Conservation (phyloP, 2,329 filamentous ascomycete genomes). For the Arthrocladium fulminans region DNA sequence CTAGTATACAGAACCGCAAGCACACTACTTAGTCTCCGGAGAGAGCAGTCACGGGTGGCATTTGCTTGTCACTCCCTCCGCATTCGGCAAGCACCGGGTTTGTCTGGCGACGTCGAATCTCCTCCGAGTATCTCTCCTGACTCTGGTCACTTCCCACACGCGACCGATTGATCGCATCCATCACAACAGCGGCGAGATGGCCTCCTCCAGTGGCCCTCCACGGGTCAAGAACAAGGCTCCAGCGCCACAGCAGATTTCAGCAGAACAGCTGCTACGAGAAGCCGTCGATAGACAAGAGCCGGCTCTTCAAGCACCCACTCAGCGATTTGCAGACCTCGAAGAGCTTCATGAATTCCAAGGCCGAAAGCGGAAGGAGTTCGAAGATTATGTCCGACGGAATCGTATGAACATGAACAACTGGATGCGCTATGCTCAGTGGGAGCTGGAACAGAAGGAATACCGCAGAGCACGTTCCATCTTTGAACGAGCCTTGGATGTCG, state of each 20-base stretch:
- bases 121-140: too few relatives aligned
- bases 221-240: constrained; percentile 98
- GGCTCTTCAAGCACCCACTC: constrained; percentile 77
- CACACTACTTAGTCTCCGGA: too few relatives aligned
- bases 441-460: constrained; percentile 96
- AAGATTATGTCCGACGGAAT: constrained; percentile 94
- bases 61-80: background rate
- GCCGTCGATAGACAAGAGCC: constrained; percentile 94
- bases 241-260: constrained; percentile 83
- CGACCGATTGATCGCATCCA: too few relatives aligned
- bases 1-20: too few relatives aligned
- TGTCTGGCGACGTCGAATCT: too few relatives aligned
- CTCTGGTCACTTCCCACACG: too few relatives aligned
- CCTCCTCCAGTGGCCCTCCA: constrained; percentile 80
- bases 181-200: constrained; percentile 54
- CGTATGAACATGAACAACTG: constrained; percentile 96
- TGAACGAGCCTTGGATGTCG: constrained; percentile 86
- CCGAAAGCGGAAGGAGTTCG: constrained; percentile 90
- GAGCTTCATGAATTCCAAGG: constrained; percentile 97
- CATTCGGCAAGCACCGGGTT: too few relatives aligned
- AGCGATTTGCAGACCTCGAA: constrained; percentile 91
- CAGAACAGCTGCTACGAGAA: constrained; percentile 93
- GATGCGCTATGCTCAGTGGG: constrained; percentile 96
- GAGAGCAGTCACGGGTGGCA: background rate
- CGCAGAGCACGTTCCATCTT: constrained; percentile 85